Conservation (phyloP, 805 yeast genomes). For the Candida methanosorbosa region DNA sequence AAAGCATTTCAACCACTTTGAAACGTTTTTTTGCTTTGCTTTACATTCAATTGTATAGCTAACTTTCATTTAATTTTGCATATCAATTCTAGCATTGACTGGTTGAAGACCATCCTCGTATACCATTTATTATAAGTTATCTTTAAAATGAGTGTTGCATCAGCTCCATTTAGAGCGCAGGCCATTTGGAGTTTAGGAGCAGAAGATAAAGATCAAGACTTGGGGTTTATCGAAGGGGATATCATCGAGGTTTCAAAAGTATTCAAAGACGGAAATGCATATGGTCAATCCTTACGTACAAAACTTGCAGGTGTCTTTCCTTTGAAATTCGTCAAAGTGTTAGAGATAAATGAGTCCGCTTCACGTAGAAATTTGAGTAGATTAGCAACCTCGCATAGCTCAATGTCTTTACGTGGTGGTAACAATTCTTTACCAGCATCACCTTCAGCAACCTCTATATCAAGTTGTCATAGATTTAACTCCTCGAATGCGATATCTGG, state of each 20-base stretch:
- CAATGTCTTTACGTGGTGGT: not conserved
- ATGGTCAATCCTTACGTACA: conserved; percentile 72
- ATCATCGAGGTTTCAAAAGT: conserved; percentile 67
- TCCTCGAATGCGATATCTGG: not conserved
- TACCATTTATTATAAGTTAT: no score
- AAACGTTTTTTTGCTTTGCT: not conserved
- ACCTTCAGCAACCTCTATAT: conserved; percentile 1
- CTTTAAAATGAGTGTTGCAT: not conserved
- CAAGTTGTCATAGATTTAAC: not conserved
- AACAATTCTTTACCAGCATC: conserved; percentile 4
- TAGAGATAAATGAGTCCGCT: conserved; percentile 23
- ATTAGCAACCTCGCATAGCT: not conserved
- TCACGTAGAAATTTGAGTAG: conserved; percentile 13
- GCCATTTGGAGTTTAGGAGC: conserved; percentile 95
- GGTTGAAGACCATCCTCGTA: not conserved
- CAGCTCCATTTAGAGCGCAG: conserved; percentile 22
- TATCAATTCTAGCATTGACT: not conserved
- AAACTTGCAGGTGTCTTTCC: conserved; percentile 84
- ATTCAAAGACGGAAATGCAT: conserved; percentile 90
- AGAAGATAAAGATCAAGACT: conserved; percentile 66
- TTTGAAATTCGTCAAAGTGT: conserved; percentile 65
- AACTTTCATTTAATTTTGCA: no score
- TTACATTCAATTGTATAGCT: not conserved
- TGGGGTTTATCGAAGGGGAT: conserved; percentile 93
- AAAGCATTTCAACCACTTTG: no score